Conservation (phyloP, 306 rosid species). For the Glycine latifolia region DNA sequence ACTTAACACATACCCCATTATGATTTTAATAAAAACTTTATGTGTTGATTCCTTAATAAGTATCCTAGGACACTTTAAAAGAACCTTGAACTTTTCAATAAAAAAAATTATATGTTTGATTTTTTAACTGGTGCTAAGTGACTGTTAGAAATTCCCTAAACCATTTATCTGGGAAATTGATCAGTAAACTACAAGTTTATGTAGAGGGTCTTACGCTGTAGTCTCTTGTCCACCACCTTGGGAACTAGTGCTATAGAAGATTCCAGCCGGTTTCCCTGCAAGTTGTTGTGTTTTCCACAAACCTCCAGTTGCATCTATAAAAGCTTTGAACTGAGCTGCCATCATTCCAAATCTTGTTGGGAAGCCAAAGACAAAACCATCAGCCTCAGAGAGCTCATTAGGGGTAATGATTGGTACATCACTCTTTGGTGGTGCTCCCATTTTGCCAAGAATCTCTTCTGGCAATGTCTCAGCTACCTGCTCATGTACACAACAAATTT, state of each 20-base stretch:
- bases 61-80: not conserved
- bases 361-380: constrained; percentile 80
- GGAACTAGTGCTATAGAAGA: constrained; percentile 79
- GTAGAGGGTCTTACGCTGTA: constrained; percentile 68
- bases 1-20: not conserved
- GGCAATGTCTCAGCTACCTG: constrained; percentile 78
- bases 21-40: not conserved
- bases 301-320: constrained; percentile 73
- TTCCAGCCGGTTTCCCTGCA: constrained; percentile 83
- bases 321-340: constrained; percentile 52
- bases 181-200: not conserved
- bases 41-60: not conserved
- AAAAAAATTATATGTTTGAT: no score
- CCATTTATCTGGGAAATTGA: not conserved
- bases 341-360: constrained; percentile 91
- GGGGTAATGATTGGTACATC: constrained; percentile 68
- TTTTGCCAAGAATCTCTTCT: constrained; percentile 67
- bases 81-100: not conserved
- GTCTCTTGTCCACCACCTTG: constrained; percentile 93
- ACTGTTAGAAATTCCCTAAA: no score
- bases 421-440: constrained; percentile 84
- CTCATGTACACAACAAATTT: not conserved
- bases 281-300: constrained; percentile 85
- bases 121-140: no score
- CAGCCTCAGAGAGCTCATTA: constrained; percentile 69